Percentiles rank a stretch among this genome's conserved stretches.
Conservation (phyloP, 306 rosid genomes). For the Glycine latifolia region DNA sequence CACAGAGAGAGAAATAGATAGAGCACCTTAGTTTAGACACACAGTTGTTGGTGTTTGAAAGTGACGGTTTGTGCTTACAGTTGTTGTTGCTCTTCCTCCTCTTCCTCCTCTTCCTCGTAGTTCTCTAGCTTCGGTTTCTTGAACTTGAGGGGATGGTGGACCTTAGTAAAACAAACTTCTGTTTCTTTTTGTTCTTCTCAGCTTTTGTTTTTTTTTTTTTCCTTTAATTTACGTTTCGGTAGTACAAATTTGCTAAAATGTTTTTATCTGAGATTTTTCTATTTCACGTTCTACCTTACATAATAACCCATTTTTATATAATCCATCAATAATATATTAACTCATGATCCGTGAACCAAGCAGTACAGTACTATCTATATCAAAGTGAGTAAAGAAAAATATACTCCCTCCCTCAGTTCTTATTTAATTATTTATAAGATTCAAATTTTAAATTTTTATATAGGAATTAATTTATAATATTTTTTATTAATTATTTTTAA, state of each 20-base stretch:
- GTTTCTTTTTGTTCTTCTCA: background rate
- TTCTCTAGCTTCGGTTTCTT: conserved; percentile 50
- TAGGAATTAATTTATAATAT: too few relatives aligned
- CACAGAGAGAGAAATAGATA: background rate
- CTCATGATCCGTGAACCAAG: too few relatives aligned
- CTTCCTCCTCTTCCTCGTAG: background rate
- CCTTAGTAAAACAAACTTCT: conserved; percentile 45
- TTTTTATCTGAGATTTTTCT: conserved; percentile 9
- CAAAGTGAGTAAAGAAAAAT: too few relatives aligned
- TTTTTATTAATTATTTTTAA: too few relatives aligned
- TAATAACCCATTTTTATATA: background rate
- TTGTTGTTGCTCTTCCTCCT: conserved; percentile 39
- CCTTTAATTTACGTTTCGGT: too few relatives aligned
- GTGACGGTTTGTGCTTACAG: conserved; percentile 42
- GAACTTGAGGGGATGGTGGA: conserved; percentile 58
- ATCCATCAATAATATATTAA: too few relatives aligned
- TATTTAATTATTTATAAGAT: too few relatives aligned
- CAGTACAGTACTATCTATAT: too few relatives aligned
- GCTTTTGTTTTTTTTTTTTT: background rate
- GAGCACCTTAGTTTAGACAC: conserved; percentile 49
- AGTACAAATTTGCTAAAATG: conserved; percentile 1
- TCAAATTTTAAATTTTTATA: too few relatives aligned
- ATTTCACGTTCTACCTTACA: background rate
- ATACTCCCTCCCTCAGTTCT: too few relatives aligned
- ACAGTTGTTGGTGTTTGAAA: conserved; percentile 1